Evolutionary conservation across 1,284 basidiomycete species (phyloP).

Genomic region (Puccinia coronata): DNA sequence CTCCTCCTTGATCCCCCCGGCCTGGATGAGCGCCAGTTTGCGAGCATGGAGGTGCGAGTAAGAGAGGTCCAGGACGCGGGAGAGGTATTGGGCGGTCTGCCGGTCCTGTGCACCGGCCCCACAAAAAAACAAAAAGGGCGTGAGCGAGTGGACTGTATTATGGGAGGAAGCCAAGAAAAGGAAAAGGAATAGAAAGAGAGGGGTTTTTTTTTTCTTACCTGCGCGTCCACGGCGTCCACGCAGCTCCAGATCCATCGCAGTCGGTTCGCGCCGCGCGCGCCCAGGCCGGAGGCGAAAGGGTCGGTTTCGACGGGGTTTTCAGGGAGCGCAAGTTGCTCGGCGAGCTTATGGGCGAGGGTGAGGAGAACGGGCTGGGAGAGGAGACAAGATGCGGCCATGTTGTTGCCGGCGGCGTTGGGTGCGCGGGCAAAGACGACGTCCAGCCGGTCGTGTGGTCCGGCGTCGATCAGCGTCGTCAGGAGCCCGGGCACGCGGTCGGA

Average conservation of each 20-base stretch:
- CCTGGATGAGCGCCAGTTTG: neutral
- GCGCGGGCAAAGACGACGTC: neutral
- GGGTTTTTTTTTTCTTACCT: neutral
- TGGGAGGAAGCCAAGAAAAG: neutral
- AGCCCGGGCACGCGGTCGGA: neutral
- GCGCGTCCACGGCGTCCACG: constrained; percentile 3
- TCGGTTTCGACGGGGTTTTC: neutral
- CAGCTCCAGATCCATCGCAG: constrained; percentile 42
- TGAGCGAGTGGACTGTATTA: neutral
- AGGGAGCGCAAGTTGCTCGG: neutral
- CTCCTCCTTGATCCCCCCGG: neutral
- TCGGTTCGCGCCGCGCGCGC: neutral
- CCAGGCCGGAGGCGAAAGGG: neutral
- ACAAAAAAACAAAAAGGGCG: neutral
- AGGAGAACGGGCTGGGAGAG: constrained; percentile 36
- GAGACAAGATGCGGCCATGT: neutral
- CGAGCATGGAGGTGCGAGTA: neutral
- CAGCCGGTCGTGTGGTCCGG: neutral
- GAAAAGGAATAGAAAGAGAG: neutral
- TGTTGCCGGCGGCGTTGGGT: neutral
- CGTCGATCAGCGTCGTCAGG: constrained; percentile 10
- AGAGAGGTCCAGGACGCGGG: constrained; percentile 10
- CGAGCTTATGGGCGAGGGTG: constrained; percentile 25
- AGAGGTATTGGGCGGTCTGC: constrained; percentile 20
- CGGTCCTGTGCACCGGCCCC: neutral